These are phyloP conservation scores for Rosellinia necatrix DNA, from an alignment of 2,329 filamentous ascomycete genomes.

Conservation along the genomic window DNA sequence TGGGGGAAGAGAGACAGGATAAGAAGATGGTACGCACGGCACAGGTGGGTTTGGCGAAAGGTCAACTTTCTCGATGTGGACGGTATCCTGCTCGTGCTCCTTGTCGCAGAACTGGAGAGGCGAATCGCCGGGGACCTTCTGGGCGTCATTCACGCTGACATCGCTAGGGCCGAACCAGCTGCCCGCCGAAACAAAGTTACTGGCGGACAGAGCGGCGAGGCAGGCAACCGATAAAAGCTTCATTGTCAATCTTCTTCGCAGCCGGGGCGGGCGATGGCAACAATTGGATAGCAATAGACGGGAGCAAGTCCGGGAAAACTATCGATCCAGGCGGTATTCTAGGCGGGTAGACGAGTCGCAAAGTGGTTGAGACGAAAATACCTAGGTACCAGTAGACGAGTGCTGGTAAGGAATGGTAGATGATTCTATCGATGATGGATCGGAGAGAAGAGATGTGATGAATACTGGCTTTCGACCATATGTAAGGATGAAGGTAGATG, in stretches of 20 bases:
- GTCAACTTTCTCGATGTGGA: constrained; percentile 79
- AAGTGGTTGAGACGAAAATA: too few species aligned
- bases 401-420: background rate
- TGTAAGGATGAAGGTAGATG: background rate
- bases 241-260: constrained; percentile 24
- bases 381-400: too few species aligned
- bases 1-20: constrained; percentile 1
- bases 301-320: too few species aligned
- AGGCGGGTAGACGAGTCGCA: too few species aligned
- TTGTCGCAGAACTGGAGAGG: constrained; percentile 77
- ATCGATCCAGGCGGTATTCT: too few species aligned
- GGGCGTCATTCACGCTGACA: constrained; percentile 54
- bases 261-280: background rate
- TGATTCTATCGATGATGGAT: background rate
- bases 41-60: constrained; percentile 83
- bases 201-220: constrained; percentile 49
- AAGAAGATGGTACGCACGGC: constrained; percentile 64
- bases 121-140: constrained; percentile 80
- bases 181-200: constrained; percentile 49
- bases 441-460: background rate
- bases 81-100: constrained; percentile 70
- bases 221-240: constrained; percentile 51
- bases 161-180: constrained; percentile 55
- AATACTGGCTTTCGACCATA: too few species aligned
- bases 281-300: too few species aligned